These are phyloP conservation scores for Yamadazyma dushanensis DNA, from an alignment of 1,139 yeast genomes.

Conservation along the genomic window DNA sequence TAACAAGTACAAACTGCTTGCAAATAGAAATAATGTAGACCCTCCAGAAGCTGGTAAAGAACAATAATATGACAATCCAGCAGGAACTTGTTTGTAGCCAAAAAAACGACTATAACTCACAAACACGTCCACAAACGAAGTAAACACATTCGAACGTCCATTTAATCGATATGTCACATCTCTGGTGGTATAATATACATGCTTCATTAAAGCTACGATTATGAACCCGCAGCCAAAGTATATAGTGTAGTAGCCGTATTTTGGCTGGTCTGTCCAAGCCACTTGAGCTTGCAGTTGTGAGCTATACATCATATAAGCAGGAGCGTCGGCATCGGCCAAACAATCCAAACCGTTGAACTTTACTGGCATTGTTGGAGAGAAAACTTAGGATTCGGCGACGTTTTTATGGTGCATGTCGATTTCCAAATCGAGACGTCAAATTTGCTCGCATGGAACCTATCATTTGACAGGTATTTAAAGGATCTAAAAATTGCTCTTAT, in stretches of 20 bases:
- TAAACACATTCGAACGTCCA: conserved; percentile 12
- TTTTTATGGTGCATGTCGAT: no score
- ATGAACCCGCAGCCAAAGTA: conserved; percentile 45
- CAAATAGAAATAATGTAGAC: conserved; percentile 37
- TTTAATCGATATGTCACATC: conserved; percentile 31
- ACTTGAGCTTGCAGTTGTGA: conserved; percentile 36
- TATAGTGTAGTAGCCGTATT: conserved; percentile 46
- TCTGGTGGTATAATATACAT: conserved; percentile 32
- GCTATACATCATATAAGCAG: conserved; percentile 24
- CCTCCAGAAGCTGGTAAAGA: conserved; percentile 58
- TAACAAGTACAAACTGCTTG: conserved; percentile 44
- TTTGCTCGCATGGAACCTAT: conserved; percentile 7
- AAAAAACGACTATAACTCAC: conserved; percentile 45
- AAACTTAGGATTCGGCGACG: no score
- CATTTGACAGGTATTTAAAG: no score
- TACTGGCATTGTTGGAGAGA: conserved; percentile 16
- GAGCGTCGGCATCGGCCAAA: conserved; percentile 33
- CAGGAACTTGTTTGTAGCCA: conserved; percentile 51
- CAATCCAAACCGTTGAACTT: conserved; percentile 48
- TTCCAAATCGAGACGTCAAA: conserved; percentile 4
- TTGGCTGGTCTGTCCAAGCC: conserved; percentile 40
- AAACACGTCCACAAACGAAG: conserved; percentile 27
- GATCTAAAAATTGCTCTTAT: no score
- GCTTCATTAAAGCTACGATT: conserved; percentile 38
- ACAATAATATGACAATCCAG: conserved; percentile 29